A percentile compares a stretch with the other conserved stretches of the same genome.
These are phyloP conservation scores for Backusella liffmaniae DNA, from an alignment of 192 early-diverging fungal genomes.

Conservation along the genomic window DNA sequence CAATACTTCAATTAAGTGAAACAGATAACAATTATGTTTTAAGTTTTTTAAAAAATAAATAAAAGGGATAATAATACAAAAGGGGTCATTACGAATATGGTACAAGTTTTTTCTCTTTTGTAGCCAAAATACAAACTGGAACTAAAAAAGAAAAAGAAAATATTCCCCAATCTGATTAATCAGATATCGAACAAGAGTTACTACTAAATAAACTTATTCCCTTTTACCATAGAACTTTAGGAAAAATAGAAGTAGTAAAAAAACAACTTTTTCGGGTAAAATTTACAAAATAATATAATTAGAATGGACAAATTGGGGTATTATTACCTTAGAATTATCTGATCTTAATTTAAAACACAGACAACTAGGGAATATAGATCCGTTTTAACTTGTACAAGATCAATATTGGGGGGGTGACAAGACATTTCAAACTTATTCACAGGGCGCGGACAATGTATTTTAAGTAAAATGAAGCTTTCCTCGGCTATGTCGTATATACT, in stretches of 20 bases:
- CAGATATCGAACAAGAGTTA: neutral
- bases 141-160: neutral
- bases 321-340: neutral
- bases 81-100: neutral
- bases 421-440: neutral
- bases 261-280: neutral
- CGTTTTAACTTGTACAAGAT: neutral
- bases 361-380: neutral
- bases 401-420: neutral
- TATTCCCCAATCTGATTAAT: neutral
- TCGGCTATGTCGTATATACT: neutral
- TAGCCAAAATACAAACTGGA: neutral
- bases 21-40: neutral
- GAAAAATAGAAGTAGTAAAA: neutral
- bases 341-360: neutral
- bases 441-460: no score
- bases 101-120: neutral
- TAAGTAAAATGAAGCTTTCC: neutral
- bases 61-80: neutral
- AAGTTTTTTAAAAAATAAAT: neutral
- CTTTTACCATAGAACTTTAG: neutral
- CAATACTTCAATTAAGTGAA: neutral
- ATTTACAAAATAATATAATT: slow-evolving; percentile 5
- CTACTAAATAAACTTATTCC: neutral
- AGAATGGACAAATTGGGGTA: neutral